Evolutionary conservation across 441 rosid species (phyloP).

Genomic region (Mallotus japonicus): DNA sequence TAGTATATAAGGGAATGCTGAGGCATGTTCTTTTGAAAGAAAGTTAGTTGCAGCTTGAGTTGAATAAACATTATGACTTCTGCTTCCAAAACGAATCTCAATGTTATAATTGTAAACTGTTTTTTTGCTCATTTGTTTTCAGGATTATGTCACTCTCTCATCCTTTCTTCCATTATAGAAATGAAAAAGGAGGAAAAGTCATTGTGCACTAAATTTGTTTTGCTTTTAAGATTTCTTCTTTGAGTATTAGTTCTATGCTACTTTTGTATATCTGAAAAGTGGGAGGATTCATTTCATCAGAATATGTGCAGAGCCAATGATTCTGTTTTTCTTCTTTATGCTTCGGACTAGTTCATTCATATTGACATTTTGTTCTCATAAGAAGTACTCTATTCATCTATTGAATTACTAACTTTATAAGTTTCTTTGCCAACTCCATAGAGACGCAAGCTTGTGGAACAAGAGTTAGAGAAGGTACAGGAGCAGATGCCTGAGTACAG

Average conservation of each 20-base stretch:
- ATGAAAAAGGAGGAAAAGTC: not conserved
- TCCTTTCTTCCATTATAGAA: not conserved
- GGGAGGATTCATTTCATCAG: not conserved
- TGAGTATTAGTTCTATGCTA: not conserved
- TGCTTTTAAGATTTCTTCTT: not conserved
- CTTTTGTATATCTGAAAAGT: not conserved
- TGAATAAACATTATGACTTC: not conserved
- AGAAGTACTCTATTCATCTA: not conserved
- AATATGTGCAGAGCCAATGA: slow-evolving; percentile 4
- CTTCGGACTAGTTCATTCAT: not conserved
- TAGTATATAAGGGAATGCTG: too few relatives aligned
- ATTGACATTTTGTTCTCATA: not conserved
- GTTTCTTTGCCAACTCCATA: slow-evolving; percentile 24
- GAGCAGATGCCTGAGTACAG: slow-evolving; percentile 66
- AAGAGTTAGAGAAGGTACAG: slow-evolving; percentile 68
- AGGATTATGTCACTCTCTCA: not conserved
- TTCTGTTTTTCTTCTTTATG: not conserved
- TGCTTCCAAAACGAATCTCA: not conserved
- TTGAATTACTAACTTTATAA: slow-evolving; percentile 2
- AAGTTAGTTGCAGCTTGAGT: not conserved
- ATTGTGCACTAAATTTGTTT: not conserved
- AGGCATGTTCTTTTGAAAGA: not conserved
- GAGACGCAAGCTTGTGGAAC: slow-evolving; percentile 75
- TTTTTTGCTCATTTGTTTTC: not conserved
- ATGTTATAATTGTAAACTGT: not conserved